phyloP scores from a whole-genome alignment of 371 early-diverging fungal species.

The Mucor irregularis region DNA sequence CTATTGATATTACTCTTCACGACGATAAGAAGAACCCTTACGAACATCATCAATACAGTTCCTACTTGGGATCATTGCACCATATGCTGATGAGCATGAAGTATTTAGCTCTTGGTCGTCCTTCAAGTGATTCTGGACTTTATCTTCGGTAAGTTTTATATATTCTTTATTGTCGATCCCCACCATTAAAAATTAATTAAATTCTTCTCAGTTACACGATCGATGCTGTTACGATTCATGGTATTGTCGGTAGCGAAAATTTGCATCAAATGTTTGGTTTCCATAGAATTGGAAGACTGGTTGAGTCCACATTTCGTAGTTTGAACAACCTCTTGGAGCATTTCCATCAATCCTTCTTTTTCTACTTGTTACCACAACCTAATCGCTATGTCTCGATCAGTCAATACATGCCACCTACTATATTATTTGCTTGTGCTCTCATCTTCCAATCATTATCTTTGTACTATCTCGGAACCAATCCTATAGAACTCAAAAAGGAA shows the following conservation, averaged over 20 bases:
- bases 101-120: slow-evolving; percentile 70
- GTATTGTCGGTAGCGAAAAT: slow-evolving; percentile 42
- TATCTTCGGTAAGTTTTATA: slow-evolving; percentile 52
- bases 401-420: slow-evolving; percentile 84
- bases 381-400: slow-evolving; percentile 84
- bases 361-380: slow-evolving; percentile 85
- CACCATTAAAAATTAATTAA: neutral
- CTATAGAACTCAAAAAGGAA: neutral
- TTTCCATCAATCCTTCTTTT: slow-evolving; percentile 95
- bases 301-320: slow-evolving; percentile 85
- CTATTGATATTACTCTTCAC: slow-evolving; percentile 54
- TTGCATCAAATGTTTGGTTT: slow-evolving; percentile 49
- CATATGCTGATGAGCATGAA: slow-evolving; percentile 63
- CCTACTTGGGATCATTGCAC: slow-evolving; percentile 46
- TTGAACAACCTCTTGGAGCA: slow-evolving; percentile 93
- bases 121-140: slow-evolving; percentile 74
- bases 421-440: slow-evolving; percentile 68
- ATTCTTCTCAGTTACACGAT: slow-evolving; percentile 69
- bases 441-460: slow-evolving; percentile 52
- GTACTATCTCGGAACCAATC: slow-evolving; percentile 39
- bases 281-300: slow-evolving; percentile 59
- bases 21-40: slow-evolving; percentile 21
- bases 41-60: slow-evolving; percentile 17
- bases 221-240: slow-evolving; percentile 81
- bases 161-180: neutral